Percentiles rank a stretch among this genome's conserved stretches.
Evolutionary conservation across 176 grass and related monocot genomes (phyloP).

Genomic region (Pharus latifolius): DNA sequence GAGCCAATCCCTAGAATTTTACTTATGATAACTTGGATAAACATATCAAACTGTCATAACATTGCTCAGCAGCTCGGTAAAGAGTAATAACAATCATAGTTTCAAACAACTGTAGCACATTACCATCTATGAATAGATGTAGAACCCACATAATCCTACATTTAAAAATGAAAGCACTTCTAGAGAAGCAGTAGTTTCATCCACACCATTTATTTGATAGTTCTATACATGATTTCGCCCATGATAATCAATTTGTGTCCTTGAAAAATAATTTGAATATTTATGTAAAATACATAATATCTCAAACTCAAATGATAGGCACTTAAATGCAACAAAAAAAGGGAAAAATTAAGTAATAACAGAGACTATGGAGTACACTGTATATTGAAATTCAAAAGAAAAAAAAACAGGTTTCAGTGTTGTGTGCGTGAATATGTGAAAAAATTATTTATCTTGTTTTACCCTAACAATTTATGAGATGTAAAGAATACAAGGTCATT

Average conservation of each 20-base stretch:
- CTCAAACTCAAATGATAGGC: conserved; percentile 2
- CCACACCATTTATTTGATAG: neutral
- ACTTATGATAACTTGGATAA: neutral
- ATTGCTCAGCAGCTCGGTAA: neutral
- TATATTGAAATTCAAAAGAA: neutral
- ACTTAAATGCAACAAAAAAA: neutral
- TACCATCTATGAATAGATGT: neutral
- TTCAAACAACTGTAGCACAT: neutral
- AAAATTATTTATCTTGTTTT: neutral
- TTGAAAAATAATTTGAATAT: neutral
- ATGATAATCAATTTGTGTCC: neutral
- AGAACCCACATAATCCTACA: too few relatives aligned
- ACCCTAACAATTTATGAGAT: neutral
- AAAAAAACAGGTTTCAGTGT: neutral
- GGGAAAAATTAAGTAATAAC: neutral
- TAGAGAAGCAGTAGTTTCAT: neutral
- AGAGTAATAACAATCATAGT: neutral
- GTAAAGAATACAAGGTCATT: neutral
- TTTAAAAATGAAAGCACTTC: neutral
- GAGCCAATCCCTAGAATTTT: neutral
- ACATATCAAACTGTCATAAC: neutral
- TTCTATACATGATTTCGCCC: neutral
- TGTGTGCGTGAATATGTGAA: neutral
- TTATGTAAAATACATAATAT: neutral
- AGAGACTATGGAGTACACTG: neutral